phyloP scores from a whole-genome alignment of 208 protist genomes.

The Crithidia bombi region DNA sequence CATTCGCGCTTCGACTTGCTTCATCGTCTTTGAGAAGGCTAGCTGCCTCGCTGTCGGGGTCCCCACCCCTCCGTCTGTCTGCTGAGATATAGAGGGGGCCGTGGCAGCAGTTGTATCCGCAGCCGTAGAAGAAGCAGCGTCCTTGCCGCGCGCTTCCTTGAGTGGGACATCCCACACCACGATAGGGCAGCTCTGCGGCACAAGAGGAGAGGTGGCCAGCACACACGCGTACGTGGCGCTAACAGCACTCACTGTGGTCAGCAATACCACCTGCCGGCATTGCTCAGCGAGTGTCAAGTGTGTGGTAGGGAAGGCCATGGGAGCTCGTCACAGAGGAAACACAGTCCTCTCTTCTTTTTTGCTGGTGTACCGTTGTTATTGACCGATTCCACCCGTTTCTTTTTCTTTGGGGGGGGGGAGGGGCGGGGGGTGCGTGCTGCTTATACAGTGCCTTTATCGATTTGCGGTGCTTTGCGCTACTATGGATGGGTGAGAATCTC shows the following conservation, averaged over 20 bases:
- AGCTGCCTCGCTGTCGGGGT: background rate
- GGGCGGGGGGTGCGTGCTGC: too few species aligned
- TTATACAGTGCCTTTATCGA: too few species aligned
- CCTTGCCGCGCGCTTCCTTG: background rate
- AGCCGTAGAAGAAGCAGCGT: background rate
- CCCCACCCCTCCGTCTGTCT: too few species aligned
- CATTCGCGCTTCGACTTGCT: slow-evolving; percentile 9
- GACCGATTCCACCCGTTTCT: too few species aligned
- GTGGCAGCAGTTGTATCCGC: background rate
- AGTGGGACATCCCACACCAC: slow-evolving; percentile 8
- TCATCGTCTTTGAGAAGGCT: slow-evolving; percentile 9
- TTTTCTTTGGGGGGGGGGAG: too few species aligned
- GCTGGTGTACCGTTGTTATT: too few species aligned
- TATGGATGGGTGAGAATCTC: too few species aligned
- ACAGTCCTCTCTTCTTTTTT: background rate
- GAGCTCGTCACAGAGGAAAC: background rate
- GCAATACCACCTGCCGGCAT: slow-evolving; percentile 30
- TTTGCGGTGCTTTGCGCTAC: too few species aligned
- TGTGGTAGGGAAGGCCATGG: slow-evolving; percentile 6
- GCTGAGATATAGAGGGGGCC: too few species aligned
- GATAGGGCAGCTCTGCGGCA: slow-evolving; percentile 25
- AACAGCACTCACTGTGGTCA: slow-evolving; percentile 16
- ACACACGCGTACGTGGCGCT: slow-evolving; percentile 24
- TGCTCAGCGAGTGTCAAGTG: slow-evolving; percentile 23
- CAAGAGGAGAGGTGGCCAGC: slow-evolving; percentile 25